Evolutionary conservation across 2,329 filamentous ascomycete genomes (phyloP).

Genomic region (Talaromyces pinophilus): DNA sequence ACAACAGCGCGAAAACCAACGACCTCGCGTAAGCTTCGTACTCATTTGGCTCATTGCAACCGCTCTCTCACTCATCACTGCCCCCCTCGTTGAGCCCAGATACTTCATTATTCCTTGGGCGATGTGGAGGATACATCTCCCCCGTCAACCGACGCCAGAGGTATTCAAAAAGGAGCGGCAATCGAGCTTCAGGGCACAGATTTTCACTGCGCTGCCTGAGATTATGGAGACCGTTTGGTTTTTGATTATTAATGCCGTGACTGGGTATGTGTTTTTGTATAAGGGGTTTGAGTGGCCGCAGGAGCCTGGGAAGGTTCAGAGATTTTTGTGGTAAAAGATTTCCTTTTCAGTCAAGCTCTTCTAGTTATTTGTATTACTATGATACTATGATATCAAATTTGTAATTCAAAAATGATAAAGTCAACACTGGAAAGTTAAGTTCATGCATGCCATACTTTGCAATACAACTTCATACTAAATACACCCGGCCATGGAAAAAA

Average conservation of each 20-base stretch:
- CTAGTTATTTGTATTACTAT: too few species aligned
- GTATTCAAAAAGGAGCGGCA: slow-evolving; percentile 27
- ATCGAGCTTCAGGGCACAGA: slow-evolving; percentile 30
- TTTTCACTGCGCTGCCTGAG: slow-evolving; percentile 33
- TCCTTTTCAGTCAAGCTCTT: too few species aligned
- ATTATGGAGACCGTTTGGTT: slow-evolving; percentile 61
- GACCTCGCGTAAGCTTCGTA: slow-evolving; percentile 53
- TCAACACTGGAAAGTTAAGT: too few species aligned
- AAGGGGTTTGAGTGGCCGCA: slow-evolving; percentile 59
- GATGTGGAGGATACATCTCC: slow-evolving; percentile 82
- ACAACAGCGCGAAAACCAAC: slow-evolving; percentile 30
- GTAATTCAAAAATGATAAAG: too few species aligned
- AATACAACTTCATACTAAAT: too few species aligned
- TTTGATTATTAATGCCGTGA: slow-evolving; percentile 53
- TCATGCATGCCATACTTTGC: too few species aligned
- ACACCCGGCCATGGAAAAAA: too few species aligned
- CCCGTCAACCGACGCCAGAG: slow-evolving; percentile 44
- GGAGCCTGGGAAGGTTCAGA: slow-evolving; percentile 59
- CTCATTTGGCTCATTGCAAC: slow-evolving; percentile 69
- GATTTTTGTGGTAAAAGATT: slow-evolving; percentile 62
- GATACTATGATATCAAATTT: too few species aligned
- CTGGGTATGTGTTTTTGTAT: slow-evolving; percentile 59
- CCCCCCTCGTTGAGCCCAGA: slow-evolving; percentile 88
- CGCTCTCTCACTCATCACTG: slow-evolving; percentile 76
- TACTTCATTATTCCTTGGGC: slow-evolving; percentile 97